Evolutionary conservation across 345 rosid genomes (phyloP), one percentile per base, ranked within the genome.

Genomic region (Gossypioides kirkii): DNA sequence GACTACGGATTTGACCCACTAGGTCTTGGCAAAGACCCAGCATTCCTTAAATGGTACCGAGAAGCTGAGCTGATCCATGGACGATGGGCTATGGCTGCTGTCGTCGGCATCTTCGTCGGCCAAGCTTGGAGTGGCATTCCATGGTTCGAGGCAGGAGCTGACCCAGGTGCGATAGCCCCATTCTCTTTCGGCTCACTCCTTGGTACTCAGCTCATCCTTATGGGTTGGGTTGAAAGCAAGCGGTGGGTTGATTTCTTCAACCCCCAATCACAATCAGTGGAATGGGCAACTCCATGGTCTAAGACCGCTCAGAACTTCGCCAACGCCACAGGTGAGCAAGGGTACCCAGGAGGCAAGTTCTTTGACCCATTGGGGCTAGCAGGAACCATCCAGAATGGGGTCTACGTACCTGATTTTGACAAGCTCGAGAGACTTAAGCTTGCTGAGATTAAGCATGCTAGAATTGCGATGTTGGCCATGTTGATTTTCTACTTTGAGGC

Each of bases 221-320:
- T 95, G 99, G 99, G 97, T 0, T 95, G 99, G 99, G 99, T 95
- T 4, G 99, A 95, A 90, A 90, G 99, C 91, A 95, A 95, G 79
- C 56, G 98, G 9, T 95, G 99, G 99, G 98, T 92, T 1, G 99
- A 95, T 60, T 95, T 95, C 89, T 95, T 94, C 90, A 85, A 88
- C 87, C 98, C 95, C 5, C 86, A 94, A 47, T 94, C 98, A 0
- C 98, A 94, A 58, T 88, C 98, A 0, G 90, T 94, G 43, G 98
- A 94, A 62, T 94, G 98, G 98, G 98, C 98, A 0, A 94, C 98
- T 0, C 98, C 98, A 0, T 94, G 98, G 98, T 94, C 98, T 1
- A 87, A 77, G 72, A 94, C 97, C 0, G 87, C 98, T 0, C 97
- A 90, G 89, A 94, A 94, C 72, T 94, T 94, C 20, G 87, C 92